A percentile compares a stretch with the other conserved stretches of the same genome.
These are phyloP conservation scores for Cytospora piceicola DNA, from an alignment of 2,329 filamentous ascomycete genomes.

Conservation along the genomic window DNA sequence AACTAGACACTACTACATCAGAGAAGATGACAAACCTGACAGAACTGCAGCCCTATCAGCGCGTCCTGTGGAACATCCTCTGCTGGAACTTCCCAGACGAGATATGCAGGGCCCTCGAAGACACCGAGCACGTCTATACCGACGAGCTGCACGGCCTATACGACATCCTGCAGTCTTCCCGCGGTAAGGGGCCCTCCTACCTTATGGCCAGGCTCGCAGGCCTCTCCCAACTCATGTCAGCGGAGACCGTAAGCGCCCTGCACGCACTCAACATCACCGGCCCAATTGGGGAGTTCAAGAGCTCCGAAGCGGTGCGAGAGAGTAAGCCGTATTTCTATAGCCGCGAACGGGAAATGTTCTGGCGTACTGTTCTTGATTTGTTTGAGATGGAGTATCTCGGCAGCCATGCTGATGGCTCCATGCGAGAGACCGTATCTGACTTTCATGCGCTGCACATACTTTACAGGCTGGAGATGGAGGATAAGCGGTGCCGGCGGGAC, in stretches of 20 bases:
- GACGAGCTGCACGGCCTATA: constrained; percentile 23
- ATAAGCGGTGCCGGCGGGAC: constrained; percentile 7
- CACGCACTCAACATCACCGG: constrained; percentile 9
- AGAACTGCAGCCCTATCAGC: constrained; percentile 16
- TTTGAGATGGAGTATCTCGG: constrained; percentile 20
- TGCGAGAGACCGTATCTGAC: constrained; percentile 9
- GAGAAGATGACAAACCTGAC: constrained; percentile 5
- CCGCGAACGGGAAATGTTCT: constrained; percentile 18
- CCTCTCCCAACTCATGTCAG: constrained; percentile 13
- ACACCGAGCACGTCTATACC: constrained; percentile 9
- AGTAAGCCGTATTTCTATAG: constrained; percentile 20
- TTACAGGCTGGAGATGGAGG: constrained; percentile 24
- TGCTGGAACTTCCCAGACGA: constrained; percentile 22
- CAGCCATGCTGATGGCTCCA: constrained; percentile 8
- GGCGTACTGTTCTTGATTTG: constrained; percentile 16
- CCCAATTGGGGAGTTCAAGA: background rate
- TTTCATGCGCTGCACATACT: constrained; percentile 24
- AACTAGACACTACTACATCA: background rate
- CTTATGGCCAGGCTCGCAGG: constrained; percentile 14
- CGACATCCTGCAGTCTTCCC: constrained; percentile 12
- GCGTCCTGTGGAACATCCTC: constrained; percentile 20
- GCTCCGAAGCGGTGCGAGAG: background rate
- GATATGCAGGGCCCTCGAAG: constrained; percentile 19
- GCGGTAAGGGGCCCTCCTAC: background rate
- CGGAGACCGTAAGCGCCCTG: constrained; percentile 16